Conservation (phyloP, 2,329 filamentous ascomycete genomes). For the Nothophoma quercina region DNA sequence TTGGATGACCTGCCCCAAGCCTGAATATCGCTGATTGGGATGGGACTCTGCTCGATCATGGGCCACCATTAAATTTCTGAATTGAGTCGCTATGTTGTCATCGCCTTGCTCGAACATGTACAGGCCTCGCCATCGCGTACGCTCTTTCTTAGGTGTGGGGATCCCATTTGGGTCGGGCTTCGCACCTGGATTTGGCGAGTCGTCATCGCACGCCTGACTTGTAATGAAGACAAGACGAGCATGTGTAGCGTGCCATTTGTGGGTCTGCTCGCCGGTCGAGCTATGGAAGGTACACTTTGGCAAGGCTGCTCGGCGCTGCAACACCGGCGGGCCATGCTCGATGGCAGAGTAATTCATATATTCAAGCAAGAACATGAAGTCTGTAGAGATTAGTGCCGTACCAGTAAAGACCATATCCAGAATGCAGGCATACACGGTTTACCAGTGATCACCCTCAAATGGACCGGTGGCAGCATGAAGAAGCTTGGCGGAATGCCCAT, state of each 20-base stretch:
- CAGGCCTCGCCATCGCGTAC: not conserved
- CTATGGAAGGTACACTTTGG: not conserved
- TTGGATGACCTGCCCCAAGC: slow-evolving; percentile 11
- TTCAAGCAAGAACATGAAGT: not conserved
- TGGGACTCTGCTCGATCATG: not conserved
- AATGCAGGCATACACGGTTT: too few species aligned
- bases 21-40: slow-evolving; percentile 4
- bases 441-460: slow-evolving; percentile 3
- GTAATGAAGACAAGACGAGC: slow-evolving; percentile 3
- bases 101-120: slow-evolving; percentile 15
- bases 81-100: not conserved
- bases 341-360: slow-evolving; percentile 1
- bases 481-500: slow-evolving; percentile 18
- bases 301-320: not conserved
- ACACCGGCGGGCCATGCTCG: not conserved
- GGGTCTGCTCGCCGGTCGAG: not conserved
- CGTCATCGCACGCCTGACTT: not conserved
- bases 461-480: slow-evolving; percentile 7
- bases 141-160: too few species aligned
- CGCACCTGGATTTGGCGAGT: too few species aligned
- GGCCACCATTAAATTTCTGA: slow-evolving; percentile 7
- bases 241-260: slow-evolving; percentile 7
- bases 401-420: too few species aligned
- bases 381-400: not conserved
- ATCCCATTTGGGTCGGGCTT: too few species aligned